These are phyloP conservation scores for Panicum virgatum DNA, from an alignment of 202 grass and related monocot genomes.

Conservation along the genomic window DNA sequence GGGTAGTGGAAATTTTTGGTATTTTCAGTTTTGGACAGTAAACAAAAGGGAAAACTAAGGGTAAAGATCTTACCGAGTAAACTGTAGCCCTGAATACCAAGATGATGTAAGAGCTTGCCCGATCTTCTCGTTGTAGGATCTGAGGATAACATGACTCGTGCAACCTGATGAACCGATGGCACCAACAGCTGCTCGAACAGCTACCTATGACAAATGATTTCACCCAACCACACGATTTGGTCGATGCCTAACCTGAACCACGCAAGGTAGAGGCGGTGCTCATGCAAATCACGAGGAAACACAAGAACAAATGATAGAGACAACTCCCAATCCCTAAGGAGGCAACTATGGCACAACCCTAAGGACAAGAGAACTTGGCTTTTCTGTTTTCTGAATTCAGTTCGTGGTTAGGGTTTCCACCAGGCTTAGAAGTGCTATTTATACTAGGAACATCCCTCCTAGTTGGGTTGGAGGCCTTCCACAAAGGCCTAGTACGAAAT, in stretches of 20 bases:
- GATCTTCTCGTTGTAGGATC: no score
- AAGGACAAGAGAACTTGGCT: no score
- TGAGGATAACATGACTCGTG: neutral
- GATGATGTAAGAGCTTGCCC: no score
- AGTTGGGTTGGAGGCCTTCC: neutral
- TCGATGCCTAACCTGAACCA: neutral
- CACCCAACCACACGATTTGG: neutral
- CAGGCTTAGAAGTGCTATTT: neutral
- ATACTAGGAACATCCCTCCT: neutral
- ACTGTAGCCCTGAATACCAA: no score
- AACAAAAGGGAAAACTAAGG: neutral
- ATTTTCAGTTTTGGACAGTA: no score
- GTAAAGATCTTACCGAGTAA: no score
- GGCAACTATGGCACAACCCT: no score
- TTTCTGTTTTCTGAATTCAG: neutral
- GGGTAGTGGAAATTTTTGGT: no score
- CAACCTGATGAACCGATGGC: neutral
- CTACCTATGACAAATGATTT: conserved; percentile 15
- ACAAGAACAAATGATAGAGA: neutral
- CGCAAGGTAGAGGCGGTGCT: neutral
- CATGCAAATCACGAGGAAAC: neutral
- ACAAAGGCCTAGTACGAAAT: neutral
- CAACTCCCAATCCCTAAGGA: neutral
- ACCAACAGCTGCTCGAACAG: neutral
- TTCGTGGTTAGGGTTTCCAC: neutral